phyloP scores from a whole-genome alignment of 2,329 filamentous ascomycete genomes.

The Aspergillus ochraceus region DNA sequence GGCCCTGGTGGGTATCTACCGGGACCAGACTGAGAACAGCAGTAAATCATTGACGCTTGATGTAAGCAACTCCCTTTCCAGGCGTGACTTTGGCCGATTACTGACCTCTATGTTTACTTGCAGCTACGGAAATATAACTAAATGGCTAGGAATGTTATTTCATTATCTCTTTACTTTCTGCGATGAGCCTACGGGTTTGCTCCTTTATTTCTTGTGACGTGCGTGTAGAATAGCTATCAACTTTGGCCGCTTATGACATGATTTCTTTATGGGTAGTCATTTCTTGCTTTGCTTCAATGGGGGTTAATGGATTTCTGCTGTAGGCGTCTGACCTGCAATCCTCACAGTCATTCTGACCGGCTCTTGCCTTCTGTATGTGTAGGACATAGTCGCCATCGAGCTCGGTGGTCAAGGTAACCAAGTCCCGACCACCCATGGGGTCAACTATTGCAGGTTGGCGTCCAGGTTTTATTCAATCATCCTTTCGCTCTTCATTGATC shows the following conservation, averaged over 20 bases:
- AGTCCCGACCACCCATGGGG: too few species aligned
- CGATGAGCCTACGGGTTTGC: not conserved
- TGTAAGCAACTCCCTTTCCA: slow-evolving; percentile 62
- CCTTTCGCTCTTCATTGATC: too few species aligned
- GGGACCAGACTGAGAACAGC: slow-evolving; percentile 91
- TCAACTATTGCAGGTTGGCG: too few species aligned
- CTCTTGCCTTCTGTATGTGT: too few species aligned
- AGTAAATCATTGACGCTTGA: slow-evolving; percentile 90
- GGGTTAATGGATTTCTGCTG: not conserved
- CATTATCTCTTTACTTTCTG: not conserved
- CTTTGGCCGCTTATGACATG: not conserved
- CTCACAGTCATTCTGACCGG: not conserved
- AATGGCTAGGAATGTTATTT: slow-evolving; percentile 4
- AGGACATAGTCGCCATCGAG: too few species aligned
- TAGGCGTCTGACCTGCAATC: not conserved
- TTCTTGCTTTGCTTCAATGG: not conserved
- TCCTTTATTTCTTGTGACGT: slow-evolving; percentile 2
- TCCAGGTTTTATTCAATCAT: too few species aligned
- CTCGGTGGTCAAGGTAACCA: too few species aligned
- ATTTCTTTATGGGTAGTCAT: not conserved
- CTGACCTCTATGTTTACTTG: slow-evolving; percentile 12
- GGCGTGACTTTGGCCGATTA: not conserved
- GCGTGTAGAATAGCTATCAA: slow-evolving; percentile 13
- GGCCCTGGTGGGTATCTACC: slow-evolving; percentile 90
- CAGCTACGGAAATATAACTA: slow-evolving; percentile 40